Conservation (phyloP, 768 basidiomycete species). For the Hygrophorus russula region DNA sequence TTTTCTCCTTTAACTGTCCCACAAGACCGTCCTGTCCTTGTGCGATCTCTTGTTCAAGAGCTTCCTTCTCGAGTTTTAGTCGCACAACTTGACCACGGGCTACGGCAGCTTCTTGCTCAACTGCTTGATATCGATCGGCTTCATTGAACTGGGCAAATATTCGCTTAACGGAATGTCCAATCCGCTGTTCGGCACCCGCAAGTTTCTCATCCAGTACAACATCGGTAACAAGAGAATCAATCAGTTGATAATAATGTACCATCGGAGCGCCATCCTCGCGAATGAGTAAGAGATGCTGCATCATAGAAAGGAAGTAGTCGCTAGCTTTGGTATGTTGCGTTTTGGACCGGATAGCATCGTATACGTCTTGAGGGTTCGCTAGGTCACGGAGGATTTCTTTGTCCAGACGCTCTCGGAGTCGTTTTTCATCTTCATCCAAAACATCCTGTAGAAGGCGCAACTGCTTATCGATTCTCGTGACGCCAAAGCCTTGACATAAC, state of each 20-base stretch:
- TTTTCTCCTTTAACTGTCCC: slow-evolving; percentile 64
- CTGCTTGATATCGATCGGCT: slow-evolving; percentile 69
- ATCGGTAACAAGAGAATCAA: slow-evolving; percentile 83
- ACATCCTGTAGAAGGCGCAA: slow-evolving; percentile 46
- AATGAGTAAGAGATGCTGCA: slow-evolving; percentile 89
- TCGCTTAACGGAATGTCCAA: slow-evolving; percentile 83
- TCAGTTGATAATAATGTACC: slow-evolving; percentile 82
- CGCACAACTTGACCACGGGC: slow-evolving; percentile 52
- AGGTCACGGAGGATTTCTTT: slow-evolving; percentile 68
- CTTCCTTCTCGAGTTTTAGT: slow-evolving; percentile 73
- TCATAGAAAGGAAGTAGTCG: slow-evolving; percentile 83
- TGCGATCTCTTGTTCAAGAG: slow-evolving; percentile 70
- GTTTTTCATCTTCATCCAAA: slow-evolving; percentile 67
- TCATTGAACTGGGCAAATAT: slow-evolving; percentile 87
- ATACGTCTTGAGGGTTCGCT: slow-evolving; percentile 77
- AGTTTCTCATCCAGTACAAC: slow-evolving; percentile 90
- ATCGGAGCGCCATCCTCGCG: slow-evolving; percentile 77
- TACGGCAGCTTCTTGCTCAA: slow-evolving; percentile 66
- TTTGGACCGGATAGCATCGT: slow-evolving; percentile 66
- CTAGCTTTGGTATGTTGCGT: slow-evolving; percentile 70
- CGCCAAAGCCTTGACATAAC: slow-evolving; percentile 56
- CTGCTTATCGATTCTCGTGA: slow-evolving; percentile 54
- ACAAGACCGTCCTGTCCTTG: slow-evolving; percentile 77
- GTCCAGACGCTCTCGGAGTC: slow-evolving; percentile 64
- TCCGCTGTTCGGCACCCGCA: slow-evolving; percentile 69